Evolutionary conservation across 306 rosid species (phyloP).

Genomic region (Betula pendula): DNA sequence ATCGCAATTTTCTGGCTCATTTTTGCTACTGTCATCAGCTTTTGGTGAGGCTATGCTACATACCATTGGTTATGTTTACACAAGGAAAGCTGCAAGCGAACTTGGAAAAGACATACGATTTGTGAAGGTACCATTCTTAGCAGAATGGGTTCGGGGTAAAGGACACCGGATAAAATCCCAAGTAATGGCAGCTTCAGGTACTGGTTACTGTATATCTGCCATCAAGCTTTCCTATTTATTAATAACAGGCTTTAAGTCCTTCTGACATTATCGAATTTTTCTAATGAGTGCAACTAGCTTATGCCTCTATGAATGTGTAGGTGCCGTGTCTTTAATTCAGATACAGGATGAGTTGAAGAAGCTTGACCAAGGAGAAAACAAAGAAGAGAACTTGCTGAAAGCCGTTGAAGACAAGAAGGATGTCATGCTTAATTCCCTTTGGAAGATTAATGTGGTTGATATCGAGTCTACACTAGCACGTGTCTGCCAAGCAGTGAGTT

Average conservation of each 20-base stretch:
- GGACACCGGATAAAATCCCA: constrained; percentile 95
- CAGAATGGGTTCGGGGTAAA: constrained; percentile 96
- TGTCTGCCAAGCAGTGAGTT: constrained; percentile 89
- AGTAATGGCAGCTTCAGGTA: constrained; percentile 97
- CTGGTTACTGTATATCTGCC: constrained; percentile 44
- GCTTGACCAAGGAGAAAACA: constrained; percentile 62
- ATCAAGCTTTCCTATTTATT: constrained; percentile 17
- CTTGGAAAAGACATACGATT: constrained; percentile 73
- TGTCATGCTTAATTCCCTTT: constrained; percentile 77
- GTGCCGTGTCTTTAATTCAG: constrained; percentile 93
- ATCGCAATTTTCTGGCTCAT: constrained; percentile 12
- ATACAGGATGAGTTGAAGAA: constrained; percentile 85
- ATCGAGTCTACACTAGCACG: constrained; percentile 85
- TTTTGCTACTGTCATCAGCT: constrained; percentile 48
- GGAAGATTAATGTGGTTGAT: constrained; percentile 93
- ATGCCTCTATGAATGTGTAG: constrained; percentile 39
- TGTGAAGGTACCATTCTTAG: constrained; percentile 91
- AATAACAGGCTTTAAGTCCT: constrained; percentile 1
- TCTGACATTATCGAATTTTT: constrained; percentile 11
- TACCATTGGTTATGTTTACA: constrained; percentile 93
- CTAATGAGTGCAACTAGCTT: constrained; percentile 28
- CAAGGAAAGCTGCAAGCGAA: constrained; percentile 78
- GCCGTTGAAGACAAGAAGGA: constrained; percentile 82
- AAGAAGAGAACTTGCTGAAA: constrained; percentile 63
- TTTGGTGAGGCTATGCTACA: constrained; percentile 99